Conservation (phyloP, 2,329 filamentous ascomycete species). For the Podosphaera aphanis region DNA sequence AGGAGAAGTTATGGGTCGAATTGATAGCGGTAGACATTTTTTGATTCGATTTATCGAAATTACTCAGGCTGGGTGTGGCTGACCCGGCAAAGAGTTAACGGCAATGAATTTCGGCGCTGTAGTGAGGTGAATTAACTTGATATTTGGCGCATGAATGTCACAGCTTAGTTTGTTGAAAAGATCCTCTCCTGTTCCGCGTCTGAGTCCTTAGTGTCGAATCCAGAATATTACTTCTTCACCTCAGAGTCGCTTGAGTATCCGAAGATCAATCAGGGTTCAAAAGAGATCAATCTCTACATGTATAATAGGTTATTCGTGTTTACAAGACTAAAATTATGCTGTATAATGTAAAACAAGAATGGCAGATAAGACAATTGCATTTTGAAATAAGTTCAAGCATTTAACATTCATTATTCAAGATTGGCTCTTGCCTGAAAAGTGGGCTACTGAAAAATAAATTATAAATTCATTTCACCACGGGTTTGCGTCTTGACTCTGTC, state of each 20-base stretch:
- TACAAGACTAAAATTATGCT: neutral
- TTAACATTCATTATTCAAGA: neutral
- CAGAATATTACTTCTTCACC: neutral
- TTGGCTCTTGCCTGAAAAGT: neutral
- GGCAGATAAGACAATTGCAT: neutral
- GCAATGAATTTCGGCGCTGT: neutral
- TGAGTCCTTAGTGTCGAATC: neutral
- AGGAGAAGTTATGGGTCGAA: constrained; percentile 17
- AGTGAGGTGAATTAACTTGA: neutral
- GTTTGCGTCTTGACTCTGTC: no score
- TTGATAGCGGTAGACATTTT: constrained; percentile 16
- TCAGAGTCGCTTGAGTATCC: neutral
- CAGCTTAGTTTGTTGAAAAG: neutral
- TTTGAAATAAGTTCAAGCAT: neutral
- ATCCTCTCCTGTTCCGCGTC: neutral
- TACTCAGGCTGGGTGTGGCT: neutral
- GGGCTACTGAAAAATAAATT: neutral
- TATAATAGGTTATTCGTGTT: neutral
- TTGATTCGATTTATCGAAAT: neutral
- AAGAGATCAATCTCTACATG: no score
- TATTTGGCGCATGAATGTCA: neutral
- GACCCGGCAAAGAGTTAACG: neutral
- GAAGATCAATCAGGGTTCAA: no score
- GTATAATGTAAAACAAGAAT: neutral
- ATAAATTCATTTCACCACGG: no score